These are phyloP conservation scores for Aureobasidium subglaciale DNA, from an alignment of 2,329 filamentous ascomycete genomes.

Conservation along the genomic window DNA sequence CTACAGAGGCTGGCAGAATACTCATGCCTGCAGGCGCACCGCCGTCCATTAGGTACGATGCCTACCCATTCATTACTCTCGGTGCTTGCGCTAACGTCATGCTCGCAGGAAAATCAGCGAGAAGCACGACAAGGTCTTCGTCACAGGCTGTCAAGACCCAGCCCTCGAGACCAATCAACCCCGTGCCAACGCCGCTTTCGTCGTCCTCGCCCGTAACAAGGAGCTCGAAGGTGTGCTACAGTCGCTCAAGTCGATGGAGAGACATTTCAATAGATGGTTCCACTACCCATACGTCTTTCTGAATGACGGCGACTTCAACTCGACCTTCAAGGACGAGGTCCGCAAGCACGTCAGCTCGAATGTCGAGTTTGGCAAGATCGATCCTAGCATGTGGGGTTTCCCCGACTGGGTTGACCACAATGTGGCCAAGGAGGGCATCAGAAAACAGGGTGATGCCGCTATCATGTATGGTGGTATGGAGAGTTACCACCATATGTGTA, in stretches of 20 bases:
- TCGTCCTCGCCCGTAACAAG: conserved; percentile 91
- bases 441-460: conserved; percentile 90
- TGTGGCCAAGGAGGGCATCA: conserved; percentile 90
- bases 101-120: conserved; percentile 83
- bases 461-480: conserved; percentile 99
- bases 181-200: conserved; percentile 88
- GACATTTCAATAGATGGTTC: conserved; percentile 98
- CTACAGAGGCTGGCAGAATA: conserved; percentile 72
- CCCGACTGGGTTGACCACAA: conserved; percentile 94
- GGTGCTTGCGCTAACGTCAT: conserved; percentile 12
- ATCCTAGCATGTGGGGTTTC: conserved; percentile 86
- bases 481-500: conserved; percentile 98
- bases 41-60: conserved; percentile 74
- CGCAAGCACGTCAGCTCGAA: conserved; percentile 79
- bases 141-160: conserved; percentile 74
- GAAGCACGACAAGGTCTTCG: conserved; percentile 94
- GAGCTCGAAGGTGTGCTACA: conserved; percentile 93
- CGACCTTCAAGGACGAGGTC: conserved; percentile 82
- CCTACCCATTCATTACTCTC: not conserved
- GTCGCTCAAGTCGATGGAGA: conserved; percentile 94
- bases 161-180: conserved; percentile 62
- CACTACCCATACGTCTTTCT: conserved; percentile 98
- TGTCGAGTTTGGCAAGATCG: conserved; percentile 93
- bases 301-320: conserved; percentile 95
- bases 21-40: conserved; percentile 83